Conservation (phyloP, 1,284 basidiomycete genomes). For the Cutaneotrichosporon mucoides region DNA sequence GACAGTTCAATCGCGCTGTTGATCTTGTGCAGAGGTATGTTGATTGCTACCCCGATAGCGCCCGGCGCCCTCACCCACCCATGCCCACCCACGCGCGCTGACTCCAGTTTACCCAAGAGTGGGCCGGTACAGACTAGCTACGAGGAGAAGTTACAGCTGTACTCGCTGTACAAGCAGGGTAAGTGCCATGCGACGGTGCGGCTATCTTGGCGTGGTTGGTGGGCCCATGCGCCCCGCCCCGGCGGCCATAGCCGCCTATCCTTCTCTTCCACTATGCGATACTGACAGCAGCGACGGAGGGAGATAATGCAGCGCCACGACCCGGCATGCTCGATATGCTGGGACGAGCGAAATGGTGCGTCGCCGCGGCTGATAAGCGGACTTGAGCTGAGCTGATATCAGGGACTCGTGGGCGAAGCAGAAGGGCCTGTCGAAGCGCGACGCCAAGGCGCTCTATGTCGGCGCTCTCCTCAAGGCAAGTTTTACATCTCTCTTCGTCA, state of each 20-base stretch:
- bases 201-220: no score
- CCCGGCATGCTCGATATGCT: constrained; percentile 63
- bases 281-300: constrained; percentile 36
- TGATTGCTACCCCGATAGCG: neutral
- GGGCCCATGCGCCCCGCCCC: neutral
- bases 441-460: constrained; percentile 87
- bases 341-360: constrained; percentile 86
- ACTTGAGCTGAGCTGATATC: neutral
- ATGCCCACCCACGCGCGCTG: constrained; percentile 2
- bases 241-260: no score
- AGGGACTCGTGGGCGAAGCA: constrained; percentile 96
- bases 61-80: no score
- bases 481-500: neutral
- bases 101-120: constrained; percentile 69
- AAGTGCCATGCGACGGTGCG: constrained; percentile 8
- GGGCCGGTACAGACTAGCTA: constrained; percentile 95
- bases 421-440: constrained; percentile 67
- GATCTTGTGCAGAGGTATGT: constrained; percentile 72
- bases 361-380: neutral
- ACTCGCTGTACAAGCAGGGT: constrained; percentile 95
- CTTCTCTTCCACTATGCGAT: no score
- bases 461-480: constrained; percentile 76
- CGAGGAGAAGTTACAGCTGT: constrained; percentile 93
- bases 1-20: constrained; percentile 87
- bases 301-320: constrained; percentile 34